phyloP scores from a whole-genome alignment of 225 moss, liverwort and hornwort species.

The Sphagnum contortum region DNA sequence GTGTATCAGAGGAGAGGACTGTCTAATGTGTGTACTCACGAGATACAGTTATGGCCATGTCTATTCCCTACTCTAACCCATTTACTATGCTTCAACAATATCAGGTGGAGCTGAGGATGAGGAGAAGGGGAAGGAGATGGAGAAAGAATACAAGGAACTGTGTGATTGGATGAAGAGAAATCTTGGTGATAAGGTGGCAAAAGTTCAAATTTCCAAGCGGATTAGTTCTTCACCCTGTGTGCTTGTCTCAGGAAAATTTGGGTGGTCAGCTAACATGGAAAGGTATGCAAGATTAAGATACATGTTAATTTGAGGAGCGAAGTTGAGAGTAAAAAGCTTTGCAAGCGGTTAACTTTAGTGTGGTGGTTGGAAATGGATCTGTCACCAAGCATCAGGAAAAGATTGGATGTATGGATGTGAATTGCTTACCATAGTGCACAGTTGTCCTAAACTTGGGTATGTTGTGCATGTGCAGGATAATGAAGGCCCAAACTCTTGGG shows the following conservation, averaged over 20 bases:
- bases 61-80: too few relatives aligned
- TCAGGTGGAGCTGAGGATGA: slow-evolving; percentile 44
- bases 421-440: not conserved
- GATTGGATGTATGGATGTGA: not conserved
- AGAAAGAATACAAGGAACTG: slow-evolving; percentile 60
- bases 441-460: not conserved
- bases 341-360: not conserved
- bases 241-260: slow-evolving; percentile 87
- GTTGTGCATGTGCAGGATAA: slow-evolving; percentile 39
- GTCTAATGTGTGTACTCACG: too few relatives aligned
- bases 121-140: slow-evolving; percentile 51
- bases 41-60: too few relatives aligned
- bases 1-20: too few relatives aligned
- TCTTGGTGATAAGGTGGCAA: slow-evolving; percentile 86
- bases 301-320: not conserved
- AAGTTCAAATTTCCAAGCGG: slow-evolving; percentile 91
- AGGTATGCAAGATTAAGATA: slow-evolving; percentile 31
- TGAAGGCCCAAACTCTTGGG: slow-evolving; percentile 87
- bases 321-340: not conserved
- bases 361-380: not conserved
- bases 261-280: slow-evolving; percentile 99
- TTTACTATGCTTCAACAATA: too few relatives aligned
- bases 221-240: slow-evolving; percentile 86
- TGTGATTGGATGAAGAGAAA: slow-evolving; percentile 87
- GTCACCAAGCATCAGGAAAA: not conserved